These are phyloP conservation scores for Phytophthora ohioensis DNA, from an alignment of 352 stramenopile species.

Conservation along the genomic window DNA sequence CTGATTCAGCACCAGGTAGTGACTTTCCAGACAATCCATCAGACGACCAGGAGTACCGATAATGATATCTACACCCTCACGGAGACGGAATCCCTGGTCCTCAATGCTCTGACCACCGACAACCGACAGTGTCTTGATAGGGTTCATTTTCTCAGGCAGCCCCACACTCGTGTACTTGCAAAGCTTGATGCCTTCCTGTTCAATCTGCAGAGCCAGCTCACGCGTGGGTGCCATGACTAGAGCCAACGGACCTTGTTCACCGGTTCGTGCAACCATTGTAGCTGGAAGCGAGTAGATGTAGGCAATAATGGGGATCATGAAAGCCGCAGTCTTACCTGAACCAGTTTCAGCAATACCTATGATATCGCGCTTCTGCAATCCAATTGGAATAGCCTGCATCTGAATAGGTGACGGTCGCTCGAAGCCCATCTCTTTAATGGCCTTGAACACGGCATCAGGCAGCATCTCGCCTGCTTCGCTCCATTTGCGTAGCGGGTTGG, in stretches of 20 bases:
- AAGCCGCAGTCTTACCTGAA: conserved; percentile 98
- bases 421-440: conserved; percentile 94
- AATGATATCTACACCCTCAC: conserved; percentile 97
- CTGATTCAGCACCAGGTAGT: conserved; percentile 99
- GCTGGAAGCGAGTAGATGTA: conserved; percentile 94
- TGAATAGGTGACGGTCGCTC: conserved; percentile 98
- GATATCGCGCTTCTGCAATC: conserved; percentile 96
- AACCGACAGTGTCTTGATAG: conserved; percentile 87
- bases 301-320: conserved; percentile 97
- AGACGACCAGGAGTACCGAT: conserved; percentile 98
- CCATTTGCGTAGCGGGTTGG: conserved; percentile 96
- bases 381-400: conserved; percentile 97
- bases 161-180: conserved; percentile 89
- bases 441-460: conserved; percentile 84
- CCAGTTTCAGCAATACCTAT: conserved; percentile 99
- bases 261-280: conserved; percentile 84
- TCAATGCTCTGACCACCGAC: conserved; percentile 97
- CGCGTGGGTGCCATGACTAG: conserved; percentile 99
- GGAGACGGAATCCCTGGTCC: conserved; percentile 96
- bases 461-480: conserved; percentile 68
- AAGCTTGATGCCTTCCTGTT: conserved; percentile 95
- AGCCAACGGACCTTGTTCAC: conserved; percentile 96
- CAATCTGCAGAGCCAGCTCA: conserved; percentile 98
- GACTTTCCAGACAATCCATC: conserved; percentile 97
- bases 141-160: conserved; percentile 56